Evolutionary conservation across 116 monocot genomes (phyloP).

Genomic region (Cymodocea nodosa): DNA sequence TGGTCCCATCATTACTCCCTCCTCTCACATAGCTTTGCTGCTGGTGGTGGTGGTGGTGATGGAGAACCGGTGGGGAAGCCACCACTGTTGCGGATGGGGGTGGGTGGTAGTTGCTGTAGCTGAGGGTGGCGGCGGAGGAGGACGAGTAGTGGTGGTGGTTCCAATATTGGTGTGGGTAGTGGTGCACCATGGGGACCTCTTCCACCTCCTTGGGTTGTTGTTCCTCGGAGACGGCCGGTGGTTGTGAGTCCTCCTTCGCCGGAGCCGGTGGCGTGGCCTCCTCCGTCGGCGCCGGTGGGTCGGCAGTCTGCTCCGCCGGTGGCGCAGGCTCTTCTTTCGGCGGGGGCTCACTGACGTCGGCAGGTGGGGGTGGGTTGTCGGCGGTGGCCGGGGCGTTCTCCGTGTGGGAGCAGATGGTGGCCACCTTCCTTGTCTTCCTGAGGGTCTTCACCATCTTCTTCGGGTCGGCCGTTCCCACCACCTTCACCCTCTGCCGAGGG

Average conservation of each 20-base stretch:
- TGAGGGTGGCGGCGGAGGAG: constrained; percentile 11
- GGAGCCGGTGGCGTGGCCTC: constrained; percentile 10
- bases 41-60: background rate
- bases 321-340: constrained; percentile 15
- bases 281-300: constrained; percentile 12
- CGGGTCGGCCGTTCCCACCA: constrained; percentile 58
- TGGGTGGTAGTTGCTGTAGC: constrained; percentile 32
- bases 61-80: background rate
- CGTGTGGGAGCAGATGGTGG: constrained; percentile 52
- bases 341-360: background rate
- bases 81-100: background rate
- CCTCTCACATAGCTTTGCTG: background rate
- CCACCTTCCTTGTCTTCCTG: constrained; percentile 62
- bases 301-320: constrained; percentile 1
- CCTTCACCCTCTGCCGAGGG: constrained; percentile 50
- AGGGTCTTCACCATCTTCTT: constrained; percentile 56
- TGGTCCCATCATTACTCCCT: constrained; percentile 20
- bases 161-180: constrained; percentile 28
- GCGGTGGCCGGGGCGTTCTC: constrained; percentile 11
- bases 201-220: constrained; percentile 3
- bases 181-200: constrained; percentile 47
- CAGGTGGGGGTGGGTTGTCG: constrained; percentile 21
- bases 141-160: background rate
- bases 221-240: background rate
- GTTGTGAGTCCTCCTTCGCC: no score